Base-by-base conservation (phyloP, 495 filamentous ascomycete species). In the Talaromyces stipitatus region DNA sequence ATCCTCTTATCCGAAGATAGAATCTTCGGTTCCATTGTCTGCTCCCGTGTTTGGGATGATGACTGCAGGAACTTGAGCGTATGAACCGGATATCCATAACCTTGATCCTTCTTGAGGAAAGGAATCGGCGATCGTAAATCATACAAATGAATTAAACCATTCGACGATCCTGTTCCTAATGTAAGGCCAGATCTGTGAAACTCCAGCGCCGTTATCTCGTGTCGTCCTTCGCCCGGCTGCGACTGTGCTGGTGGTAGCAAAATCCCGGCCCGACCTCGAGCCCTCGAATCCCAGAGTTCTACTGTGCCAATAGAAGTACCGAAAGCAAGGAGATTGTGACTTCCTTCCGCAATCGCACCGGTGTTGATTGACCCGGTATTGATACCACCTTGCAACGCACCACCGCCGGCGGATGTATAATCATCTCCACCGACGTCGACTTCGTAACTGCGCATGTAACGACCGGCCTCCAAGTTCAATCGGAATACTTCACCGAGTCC, bases 281-380 rank as follows among this genome's bases (percentile, higher is more conserved):
- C 87, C 59, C 95, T 79, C 3, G 91, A 80, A 67, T 99, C 95
- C 88, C 90, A 99, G 60, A 97, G 91, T 61, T 97, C 95, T 28
- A 97, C 91, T 5, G 91, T 95, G n/a, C 95, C 92, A 36, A 89
- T 72, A 2, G 89, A 88, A n/a, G 95, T 97, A 29, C 95, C 95
- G 63, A 99, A 97, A 1, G 95, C 91, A 43, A 92, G 78, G 10
- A 99, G 78, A 41, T 91, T 91, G 68, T 99, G 95, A 41, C 89
- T 91, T 10, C 86, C 84, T 64, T 96, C 90, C 11, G 94, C 95
- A 51, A 97, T 84, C 2, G 91, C 86, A 50, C 88, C 92, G 8
- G 85, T 85, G 62, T 99, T 97, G n/a, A 95, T 90, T 18, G 85
- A 81, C 9, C 91, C 91, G 1, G 85, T 83, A 60, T 85, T 76